Evolutionary conservation across 352 stramenopile species (phyloP).

Genomic region (Pythium brachiatum): DNA sequence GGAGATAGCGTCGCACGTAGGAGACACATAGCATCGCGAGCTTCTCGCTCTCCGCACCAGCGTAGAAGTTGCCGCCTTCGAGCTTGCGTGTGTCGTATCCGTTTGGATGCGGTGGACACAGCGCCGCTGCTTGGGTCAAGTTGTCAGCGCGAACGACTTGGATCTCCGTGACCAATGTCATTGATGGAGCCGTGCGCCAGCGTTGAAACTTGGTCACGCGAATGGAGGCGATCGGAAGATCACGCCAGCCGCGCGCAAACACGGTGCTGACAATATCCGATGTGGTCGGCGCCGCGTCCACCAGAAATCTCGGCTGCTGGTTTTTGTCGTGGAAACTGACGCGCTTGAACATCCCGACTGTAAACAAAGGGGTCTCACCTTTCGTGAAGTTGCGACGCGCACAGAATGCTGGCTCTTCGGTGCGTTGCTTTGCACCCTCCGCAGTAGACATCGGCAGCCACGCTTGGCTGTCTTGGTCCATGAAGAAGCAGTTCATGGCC

Average conservation of each 20-base stretch:
- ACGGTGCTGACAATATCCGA: background rate
- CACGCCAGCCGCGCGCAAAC: conserved; percentile 3
- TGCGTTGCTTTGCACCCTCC: background rate
- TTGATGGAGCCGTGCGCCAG: conserved; percentile 4
- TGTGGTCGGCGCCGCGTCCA: background rate
- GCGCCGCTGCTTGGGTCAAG: background rate
- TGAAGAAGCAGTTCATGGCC: conserved; percentile 12
- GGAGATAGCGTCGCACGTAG: conserved; percentile 12
- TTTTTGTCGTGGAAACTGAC: background rate
- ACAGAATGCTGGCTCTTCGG: conserved; percentile 4
- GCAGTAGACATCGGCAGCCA: background rate
- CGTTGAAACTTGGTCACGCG: background rate
- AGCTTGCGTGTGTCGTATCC: background rate
- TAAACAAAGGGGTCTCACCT: background rate
- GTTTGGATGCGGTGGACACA: background rate
- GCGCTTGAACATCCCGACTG: conserved; percentile 6
- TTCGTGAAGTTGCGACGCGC: background rate
- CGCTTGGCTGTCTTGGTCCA: conserved; percentile 6
- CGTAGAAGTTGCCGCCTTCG: conserved; percentile 19
- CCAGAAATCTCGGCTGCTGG: background rate
- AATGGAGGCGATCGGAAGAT: background rate
- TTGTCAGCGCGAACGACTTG: background rate
- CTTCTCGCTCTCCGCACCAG: background rate
- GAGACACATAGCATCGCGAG: conserved; percentile 11
- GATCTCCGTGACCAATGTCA: conserved; percentile 3